phyloP scores from a whole-genome alignment of 345 rosid species.

The Anacardium occidentale region DNA sequence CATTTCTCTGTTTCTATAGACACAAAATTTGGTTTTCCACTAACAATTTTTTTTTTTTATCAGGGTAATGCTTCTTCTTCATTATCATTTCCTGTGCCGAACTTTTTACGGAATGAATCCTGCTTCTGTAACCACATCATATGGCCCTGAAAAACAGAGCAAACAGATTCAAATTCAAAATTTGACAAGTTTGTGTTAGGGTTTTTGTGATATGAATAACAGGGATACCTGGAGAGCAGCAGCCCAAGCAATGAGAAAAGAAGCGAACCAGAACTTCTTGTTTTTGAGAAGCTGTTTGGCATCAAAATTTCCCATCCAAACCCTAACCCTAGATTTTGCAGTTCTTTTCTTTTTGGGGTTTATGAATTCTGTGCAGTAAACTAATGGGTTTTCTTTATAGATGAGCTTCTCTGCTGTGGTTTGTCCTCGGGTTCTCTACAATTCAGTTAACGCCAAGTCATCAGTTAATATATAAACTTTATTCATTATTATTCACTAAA shows the following conservation, averaged over 20 bases:
- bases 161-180: neutral
- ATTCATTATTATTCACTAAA: too few species aligned
- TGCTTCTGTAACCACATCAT: conserved; percentile 92
- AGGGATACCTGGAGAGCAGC: conserved; percentile 80
- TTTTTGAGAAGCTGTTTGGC: conserved; percentile 65
- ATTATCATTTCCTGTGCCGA: conserved; percentile 37
- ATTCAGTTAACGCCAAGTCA: too few species aligned
- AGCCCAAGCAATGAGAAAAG: conserved; percentile 78
- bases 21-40: neutral
- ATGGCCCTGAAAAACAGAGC: conserved; percentile 53
- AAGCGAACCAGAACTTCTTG: conserved; percentile 86
- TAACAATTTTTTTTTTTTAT: neutral
- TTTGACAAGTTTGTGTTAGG: neutral
- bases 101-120: conserved; percentile 74
- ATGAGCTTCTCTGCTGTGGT: too few species aligned
- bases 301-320: conserved; percentile 47
- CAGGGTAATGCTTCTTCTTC: conserved; percentile 21
- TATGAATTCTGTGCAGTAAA: neutral
- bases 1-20: neutral
- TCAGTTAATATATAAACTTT: too few species aligned
- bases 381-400: neutral
- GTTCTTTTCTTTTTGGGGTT: neutral
- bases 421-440: too few species aligned
- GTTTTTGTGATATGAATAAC: neutral
- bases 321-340: conserved; percentile 24